Base-by-base conservation (phyloP, 2,329 filamentous ascomycete genomes). In the Exophiala viscosa region DNA sequence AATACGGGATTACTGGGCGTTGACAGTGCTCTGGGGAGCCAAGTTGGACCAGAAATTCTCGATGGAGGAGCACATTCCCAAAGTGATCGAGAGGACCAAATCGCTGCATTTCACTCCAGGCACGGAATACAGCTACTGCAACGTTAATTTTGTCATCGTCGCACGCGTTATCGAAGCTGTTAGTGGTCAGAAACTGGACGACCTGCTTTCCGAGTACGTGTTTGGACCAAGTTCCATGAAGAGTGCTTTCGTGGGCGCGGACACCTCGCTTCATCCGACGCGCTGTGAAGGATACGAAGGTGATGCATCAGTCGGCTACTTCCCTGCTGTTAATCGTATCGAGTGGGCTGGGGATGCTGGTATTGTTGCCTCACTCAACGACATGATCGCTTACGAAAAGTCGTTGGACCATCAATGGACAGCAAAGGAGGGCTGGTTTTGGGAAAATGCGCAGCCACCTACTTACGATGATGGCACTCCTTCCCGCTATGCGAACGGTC, bases 281-380 rank as follows among this genome's bases (percentile, higher is more conserved):
- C 72, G 72, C 0, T 69, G 70, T 45, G 64, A 74, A 2, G 73
- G 73, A 7, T 74, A 76, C 52, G 73, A 76, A 56, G 73, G 73
- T 2, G 62, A 64, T 13, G 70, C 72, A 50, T 47, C 65, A 11
- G 47, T 54, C 7, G 73, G 73, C 0, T 75, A 66, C 45, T 55
- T 65, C 2, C 62, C 66, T 1, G 70, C 67, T 3, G 48, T 63
- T 10, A 76, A 76, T 48, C 64, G 65, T 0, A 75, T 76, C 43
- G 71, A 76, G 53, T 76, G 73, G 73, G 67, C 72, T 14, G 73
- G 72, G 2, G 73, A 76, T 62, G 73, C 73, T 5, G 73, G 73
- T 6, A 61, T 75, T 10, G 70, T 69, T 3, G 73, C 71, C 44
- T 70, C 72, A 5, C 66, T 76, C 2, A 60, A 63, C n/a, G 73